Percentiles rank a stretch among this genome's conserved stretches.
Evolutionary conservation across 2,329 filamentous ascomycete genomes (phyloP).

Genomic region (Ceratocystis colombiana): DNA sequence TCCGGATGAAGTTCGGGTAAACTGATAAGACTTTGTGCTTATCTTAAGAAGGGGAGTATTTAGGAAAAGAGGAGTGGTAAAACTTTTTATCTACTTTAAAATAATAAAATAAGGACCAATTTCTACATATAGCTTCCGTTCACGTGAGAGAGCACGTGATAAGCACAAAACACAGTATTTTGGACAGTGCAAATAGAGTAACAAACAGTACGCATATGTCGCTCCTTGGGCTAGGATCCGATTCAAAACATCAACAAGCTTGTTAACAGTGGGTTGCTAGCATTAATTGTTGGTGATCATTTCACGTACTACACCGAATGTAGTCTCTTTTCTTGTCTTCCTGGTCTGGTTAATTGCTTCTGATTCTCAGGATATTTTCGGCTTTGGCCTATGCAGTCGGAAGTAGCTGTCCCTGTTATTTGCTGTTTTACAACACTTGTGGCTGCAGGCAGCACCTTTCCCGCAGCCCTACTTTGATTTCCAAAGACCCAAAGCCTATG

Average conservation of each 20-base stretch:
- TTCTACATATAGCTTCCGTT: no score
- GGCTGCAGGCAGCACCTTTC: neutral
- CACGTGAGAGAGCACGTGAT: neutral
- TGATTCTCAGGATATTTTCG: no score
- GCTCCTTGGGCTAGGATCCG: neutral
- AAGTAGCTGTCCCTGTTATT: no score
- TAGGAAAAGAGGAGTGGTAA: no score
- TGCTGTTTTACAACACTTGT: no score
- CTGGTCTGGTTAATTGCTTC: neutral
- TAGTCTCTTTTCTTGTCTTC: neutral
- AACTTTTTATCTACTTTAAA: no score
- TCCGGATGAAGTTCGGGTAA: no score
- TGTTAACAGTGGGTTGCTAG: neutral
- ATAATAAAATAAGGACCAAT: no score
- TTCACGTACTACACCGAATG: neutral
- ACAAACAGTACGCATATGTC: neutral
- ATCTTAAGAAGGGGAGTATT: no score
- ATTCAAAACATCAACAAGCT: slow-evolving; percentile 4
- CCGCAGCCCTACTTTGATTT: neutral
- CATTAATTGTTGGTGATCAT: neutral
- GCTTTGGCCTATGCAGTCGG: no score
- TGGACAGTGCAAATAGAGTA: neutral
- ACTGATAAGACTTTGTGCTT: no score
- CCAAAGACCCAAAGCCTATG: neutral
- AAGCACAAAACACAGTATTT: neutral